Base-by-base conservation (phyloP, 805 yeast species). In the Hanseniaspora guilliermondii region DNA sequence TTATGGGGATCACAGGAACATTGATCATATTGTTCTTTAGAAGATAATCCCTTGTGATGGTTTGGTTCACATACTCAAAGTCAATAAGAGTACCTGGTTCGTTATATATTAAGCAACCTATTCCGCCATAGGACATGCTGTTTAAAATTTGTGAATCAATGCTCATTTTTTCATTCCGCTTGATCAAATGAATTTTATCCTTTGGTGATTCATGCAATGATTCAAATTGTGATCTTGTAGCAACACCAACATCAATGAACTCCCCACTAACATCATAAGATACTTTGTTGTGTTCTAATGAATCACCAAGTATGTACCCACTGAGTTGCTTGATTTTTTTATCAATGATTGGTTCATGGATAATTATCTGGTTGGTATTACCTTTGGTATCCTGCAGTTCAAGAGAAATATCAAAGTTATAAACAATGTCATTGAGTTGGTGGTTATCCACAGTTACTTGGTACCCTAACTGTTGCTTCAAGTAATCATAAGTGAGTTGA, bases 51-150 rank as follows among this genome's bases (percentile, higher is more conserved):
- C 85, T 72, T 50, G 75, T 70, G 57, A 72, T 63, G 61, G 67
- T 79, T 0, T 86, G 86, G 60, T 82, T 74, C n/a, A 71, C 70
- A 8, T 73, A 73, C 64, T 83, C 87, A 60, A 82, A 86, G 55
- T 66, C 73, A 12, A 70, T 62, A 55, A 3, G 6, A 35, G 14
- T 8, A 8, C 53, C 53, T 17, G 45, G 68, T 1, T 61, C 61
- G 54, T 47, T 53, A 24, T 59, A 67, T 24, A 82, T 59, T 35
- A 82, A 65, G 2, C 79, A 83, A 16, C 83, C 88, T 32, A 71
- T 60, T 6, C 85, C 86, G 1, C 88, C 88, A 53, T 70, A 60
- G 2, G 70, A 66, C 60, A 82, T 80, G 12, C 89, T 87, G 64
- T 78, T 74, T 58, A 74, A 73, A 14, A 83, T 74, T 61, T 82